Evolutionary conservation across 148 eudicot species (phyloP), one percentile per base, ranked within the genome.

Genomic region (Fagopyrum esculentum): DNA sequence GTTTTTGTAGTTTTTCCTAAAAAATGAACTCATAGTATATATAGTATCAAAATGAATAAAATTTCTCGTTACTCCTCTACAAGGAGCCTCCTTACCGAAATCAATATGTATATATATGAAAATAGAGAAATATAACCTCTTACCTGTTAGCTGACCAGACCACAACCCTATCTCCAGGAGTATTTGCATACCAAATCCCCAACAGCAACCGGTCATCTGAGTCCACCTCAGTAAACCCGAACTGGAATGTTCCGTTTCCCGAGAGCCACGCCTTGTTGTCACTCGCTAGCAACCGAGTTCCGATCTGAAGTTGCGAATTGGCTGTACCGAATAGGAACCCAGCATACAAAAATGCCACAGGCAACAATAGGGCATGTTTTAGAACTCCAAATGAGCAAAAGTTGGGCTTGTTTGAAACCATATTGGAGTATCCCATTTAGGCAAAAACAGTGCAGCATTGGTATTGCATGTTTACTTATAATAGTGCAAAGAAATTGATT

Each of bases 231-330:
- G 86, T 82, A 74, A 94, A 91, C 71, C 98, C 98, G 57, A 94
- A 86, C 2, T 97, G 97, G 80, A 94, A 94, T 4, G 98, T 91
- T 44, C 95, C 89, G 74, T 91, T 94, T 2, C 86, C 86, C 1
- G 98, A 94, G 19, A 83, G 80, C 97, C 98, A 91, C 12, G 84
- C 82, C 57, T 75, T 78, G 69, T 85, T 77, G 51, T 89, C 89
- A 3, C 69, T 80, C 1, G 97, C 97, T 7, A 81, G 9, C 77
- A 94, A 77, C 19, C 84, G 81, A 6, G 95, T 86, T 17, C 98
- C 95, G 19, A 75, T 69, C 35, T 76, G 73, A 47, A 91, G 69
- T 64, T 81, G 81, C 71, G 88, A 48, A 45, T 69, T 73, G 19
- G 76, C 77, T 40, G 69, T 74, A 4, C 81, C 80, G 17, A 22